Evolutionary conservation across 108 stramenopile genomes (phyloP).

Genomic region (Cyclotella cryptica): DNA sequence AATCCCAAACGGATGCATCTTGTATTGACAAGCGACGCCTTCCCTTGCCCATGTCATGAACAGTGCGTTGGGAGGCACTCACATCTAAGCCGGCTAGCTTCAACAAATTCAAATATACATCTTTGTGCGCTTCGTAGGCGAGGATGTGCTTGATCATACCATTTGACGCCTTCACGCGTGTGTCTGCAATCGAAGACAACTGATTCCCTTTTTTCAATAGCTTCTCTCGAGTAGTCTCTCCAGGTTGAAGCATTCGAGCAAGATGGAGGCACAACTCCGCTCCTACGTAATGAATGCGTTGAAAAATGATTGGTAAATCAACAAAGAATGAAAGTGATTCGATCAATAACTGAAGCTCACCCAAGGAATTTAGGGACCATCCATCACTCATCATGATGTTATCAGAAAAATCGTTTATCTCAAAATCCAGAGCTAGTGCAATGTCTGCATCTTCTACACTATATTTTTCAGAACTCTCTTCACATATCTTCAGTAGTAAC

Average conservation of each 20-base stretch:
- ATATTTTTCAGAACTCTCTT: constrained; percentile 35
- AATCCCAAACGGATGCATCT: too few relatives aligned
- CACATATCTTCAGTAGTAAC: constrained; percentile 43
- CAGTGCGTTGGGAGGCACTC: not conserved
- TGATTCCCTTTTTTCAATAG: constrained; percentile 41
- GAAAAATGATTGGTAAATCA: too few relatives aligned
- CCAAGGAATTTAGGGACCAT: constrained; percentile 41
- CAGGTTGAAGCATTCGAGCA: constrained; percentile 30
- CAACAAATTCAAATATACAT: not conserved
- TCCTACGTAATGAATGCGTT: too few relatives aligned
- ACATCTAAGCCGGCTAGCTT: not conserved
- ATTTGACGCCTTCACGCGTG: constrained; percentile 10
- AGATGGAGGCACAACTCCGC: constrained; percentile 55
- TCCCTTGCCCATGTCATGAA: not conserved
- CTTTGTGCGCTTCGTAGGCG: constrained; percentile 39
- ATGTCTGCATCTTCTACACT: constrained; percentile 36
- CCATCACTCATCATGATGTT: constrained; percentile 28
- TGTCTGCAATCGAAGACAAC: constrained; percentile 30
- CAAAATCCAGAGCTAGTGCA: constrained; percentile 32
- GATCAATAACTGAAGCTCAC: not conserved
- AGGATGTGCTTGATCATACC: constrained; percentile 45
- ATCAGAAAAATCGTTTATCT: constrained; percentile 29
- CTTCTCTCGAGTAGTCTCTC: constrained; percentile 20
- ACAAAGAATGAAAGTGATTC: too few relatives aligned
- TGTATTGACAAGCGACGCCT: not conserved